Percentiles rank a stretch among this genome's conserved stretches.
Evolutionary conservation across 768 basidiomycete genomes (phyloP).

Genomic region (Rhizopogon vesiculosus): DNA sequence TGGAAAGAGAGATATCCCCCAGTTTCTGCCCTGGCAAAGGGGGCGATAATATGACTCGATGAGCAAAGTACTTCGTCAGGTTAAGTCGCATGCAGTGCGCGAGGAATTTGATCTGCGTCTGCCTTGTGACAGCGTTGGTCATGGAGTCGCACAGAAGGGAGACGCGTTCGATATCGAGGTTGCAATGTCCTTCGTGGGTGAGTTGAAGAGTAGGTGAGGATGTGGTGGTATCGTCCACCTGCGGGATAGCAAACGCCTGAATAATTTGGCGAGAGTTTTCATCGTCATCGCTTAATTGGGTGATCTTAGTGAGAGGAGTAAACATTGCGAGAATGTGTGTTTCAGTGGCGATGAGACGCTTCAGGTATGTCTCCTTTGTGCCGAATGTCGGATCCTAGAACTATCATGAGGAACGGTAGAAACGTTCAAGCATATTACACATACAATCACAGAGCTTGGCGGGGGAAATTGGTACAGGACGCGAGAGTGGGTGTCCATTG

Average conservation of each 20-base stretch:
- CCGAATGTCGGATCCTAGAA: not conserved
- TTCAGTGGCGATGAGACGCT: constrained; percentile 1
- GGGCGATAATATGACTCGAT: not conserved
- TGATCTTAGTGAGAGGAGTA: not conserved
- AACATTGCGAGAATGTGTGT: not conserved
- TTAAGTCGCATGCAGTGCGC: not conserved
- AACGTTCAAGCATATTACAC: not conserved
- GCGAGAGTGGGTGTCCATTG: not conserved
- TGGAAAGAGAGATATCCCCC: not conserved
- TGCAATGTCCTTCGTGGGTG: not conserved
- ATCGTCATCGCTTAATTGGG: not conserved
- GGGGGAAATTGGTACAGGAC: not conserved
- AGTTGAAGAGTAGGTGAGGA: not conserved
- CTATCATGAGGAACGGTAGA: not conserved
- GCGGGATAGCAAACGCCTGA: not conserved
- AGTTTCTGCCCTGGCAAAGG: not conserved
- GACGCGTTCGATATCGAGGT: not conserved
- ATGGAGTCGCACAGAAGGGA: not conserved
- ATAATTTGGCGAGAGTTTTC: not conserved
- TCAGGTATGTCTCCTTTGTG: not conserved
- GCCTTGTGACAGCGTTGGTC: not conserved
- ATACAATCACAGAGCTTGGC: not conserved
- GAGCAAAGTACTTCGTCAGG: not conserved
- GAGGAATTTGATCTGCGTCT: not conserved
- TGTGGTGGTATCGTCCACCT: too few relatives aligned